phyloP scores from a whole-genome alignment of 805 yeast species.

The Metschnikowia cerradonensis region DNA sequence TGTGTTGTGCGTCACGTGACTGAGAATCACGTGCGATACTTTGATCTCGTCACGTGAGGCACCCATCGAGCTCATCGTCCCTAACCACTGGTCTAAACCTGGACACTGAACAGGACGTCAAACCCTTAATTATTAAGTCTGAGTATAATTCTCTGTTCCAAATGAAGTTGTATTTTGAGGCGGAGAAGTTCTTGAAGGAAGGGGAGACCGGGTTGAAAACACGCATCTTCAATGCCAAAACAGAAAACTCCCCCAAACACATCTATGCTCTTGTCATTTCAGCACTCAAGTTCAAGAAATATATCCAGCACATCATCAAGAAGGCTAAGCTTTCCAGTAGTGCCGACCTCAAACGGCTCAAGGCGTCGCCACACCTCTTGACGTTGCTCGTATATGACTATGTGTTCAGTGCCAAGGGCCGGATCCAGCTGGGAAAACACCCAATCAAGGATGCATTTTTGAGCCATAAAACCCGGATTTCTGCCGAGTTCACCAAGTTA shows the following conservation, averaged over 20 bases:
- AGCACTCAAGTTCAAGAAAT: slow-evolving; percentile 66
- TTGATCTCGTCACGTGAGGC: neutral
- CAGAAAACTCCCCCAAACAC: slow-evolving; percentile 67
- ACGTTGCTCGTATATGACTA: slow-evolving; percentile 77
- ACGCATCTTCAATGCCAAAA: slow-evolving; percentile 35
- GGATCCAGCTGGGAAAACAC: slow-evolving; percentile 86
- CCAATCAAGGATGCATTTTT: slow-evolving; percentile 79
- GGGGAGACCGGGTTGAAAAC: slow-evolving; percentile 28
- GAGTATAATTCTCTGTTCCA: too few relatives aligned
- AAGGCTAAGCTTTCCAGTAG: slow-evolving; percentile 61
- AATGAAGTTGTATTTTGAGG: slow-evolving; percentile 44
- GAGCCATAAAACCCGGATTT: slow-evolving; percentile 72
- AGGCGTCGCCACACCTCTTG: slow-evolving; percentile 51
- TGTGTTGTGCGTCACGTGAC: slow-evolving; percentile 2
- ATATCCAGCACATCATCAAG: slow-evolving; percentile 57
- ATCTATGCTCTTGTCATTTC: slow-evolving; percentile 79
- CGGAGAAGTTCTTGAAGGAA: slow-evolving; percentile 34
- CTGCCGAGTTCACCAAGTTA: slow-evolving; percentile 75
- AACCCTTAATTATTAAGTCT: too few relatives aligned
- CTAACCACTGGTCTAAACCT: too few relatives aligned
- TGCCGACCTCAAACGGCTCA: slow-evolving; percentile 34
- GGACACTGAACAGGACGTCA: too few relatives aligned
- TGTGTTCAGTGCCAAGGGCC: slow-evolving; percentile 65
- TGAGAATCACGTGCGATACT: neutral
- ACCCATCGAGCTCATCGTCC: neutral